Base-by-base conservation (phyloP, 2,329 filamentous ascomycete genomes). In the Fusarium graminum region DNA sequence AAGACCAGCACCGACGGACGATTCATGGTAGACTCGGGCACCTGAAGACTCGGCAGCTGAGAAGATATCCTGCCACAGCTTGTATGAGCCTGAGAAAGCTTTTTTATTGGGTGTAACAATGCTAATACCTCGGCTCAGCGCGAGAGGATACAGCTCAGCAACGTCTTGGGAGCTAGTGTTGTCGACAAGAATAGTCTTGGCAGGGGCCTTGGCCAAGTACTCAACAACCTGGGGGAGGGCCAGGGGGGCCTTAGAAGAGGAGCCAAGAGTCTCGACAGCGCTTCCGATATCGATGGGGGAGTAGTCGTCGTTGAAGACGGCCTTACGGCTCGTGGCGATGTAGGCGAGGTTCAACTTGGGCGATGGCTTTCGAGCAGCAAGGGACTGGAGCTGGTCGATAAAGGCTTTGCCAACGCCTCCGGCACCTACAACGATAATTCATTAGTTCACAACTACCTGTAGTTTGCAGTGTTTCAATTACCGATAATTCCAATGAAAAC, bases 81-180 rank as follows among this genome's bases (percentile, higher is more conserved):
- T 83, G 73, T 92, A 89, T 43, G 87, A 88, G 58, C 91, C 89
- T 0, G 93, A 96, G 80, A 99, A 99, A 14, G 92, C 94, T 81
- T 99, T 99, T 84, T 99, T 99, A 85, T 98, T 99, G 41, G 95
- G 94, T 1, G 95, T 99, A 28, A 98, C 92, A 72, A 99, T 88
- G 79, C 89, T 94, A 78, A 99, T 90, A 13, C 94, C 94, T 66
- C 88, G 87, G 73, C 87, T 85, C 63, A 99, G 83, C 78, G 97
- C 92, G 44, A 86, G 78, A 2, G 95, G 94, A 79, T 99, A 99
- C 29, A 87, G 81, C 63, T 92, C 87, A 46, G 94, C 95, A 29
- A 99, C 85, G 67, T 91, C 89, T 72, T 94, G 90, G 71, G 92
- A 94, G 80, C 92, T 96, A 51, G 95, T 99, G 82, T 98, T 98